These are phyloP conservation scores for Aspergillus glaucus DNA, from an alignment of 2,329 filamentous ascomycete genomes.

Conservation along the genomic window DNA sequence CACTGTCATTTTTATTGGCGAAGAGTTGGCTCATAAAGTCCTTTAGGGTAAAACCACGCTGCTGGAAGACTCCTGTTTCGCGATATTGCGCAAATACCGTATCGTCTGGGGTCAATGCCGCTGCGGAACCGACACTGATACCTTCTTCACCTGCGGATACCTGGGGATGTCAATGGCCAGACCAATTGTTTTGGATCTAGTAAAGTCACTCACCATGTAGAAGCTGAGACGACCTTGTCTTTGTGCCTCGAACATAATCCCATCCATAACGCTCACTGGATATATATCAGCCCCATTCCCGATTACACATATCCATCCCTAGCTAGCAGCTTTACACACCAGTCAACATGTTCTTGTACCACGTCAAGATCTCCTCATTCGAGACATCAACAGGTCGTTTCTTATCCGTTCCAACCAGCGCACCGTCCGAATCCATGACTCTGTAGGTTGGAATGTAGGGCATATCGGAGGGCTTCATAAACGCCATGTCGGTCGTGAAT, in stretches of 20 bases:
- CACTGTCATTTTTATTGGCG: conserved; percentile 72
- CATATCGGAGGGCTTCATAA: conserved; percentile 65
- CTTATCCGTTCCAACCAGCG: conserved; percentile 68
- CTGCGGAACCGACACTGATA: conserved; percentile 81
- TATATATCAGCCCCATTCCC: conserved; percentile 8
- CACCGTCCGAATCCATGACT: conserved; percentile 81
- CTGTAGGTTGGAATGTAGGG: conserved; percentile 84
- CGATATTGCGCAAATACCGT: conserved; percentile 93
- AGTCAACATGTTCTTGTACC: conserved; percentile 61
- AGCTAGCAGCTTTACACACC: conserved; percentile 28
- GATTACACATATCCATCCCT: background rate
- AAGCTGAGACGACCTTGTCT: conserved; percentile 89
- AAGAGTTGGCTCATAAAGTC: conserved; percentile 97
- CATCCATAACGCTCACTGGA: conserved; percentile 75
- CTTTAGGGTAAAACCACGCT: conserved; percentile 77
- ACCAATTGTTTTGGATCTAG: conserved; percentile 6
- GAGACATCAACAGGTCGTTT: conserved; percentile 56
- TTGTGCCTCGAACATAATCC: conserved; percentile 97
- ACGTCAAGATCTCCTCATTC: conserved; percentile 53
- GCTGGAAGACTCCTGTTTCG: conserved; percentile 83
- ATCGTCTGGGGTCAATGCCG: conserved; percentile 74
- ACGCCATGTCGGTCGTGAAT: conserved; percentile 74
- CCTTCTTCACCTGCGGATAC: conserved; percentile 88
- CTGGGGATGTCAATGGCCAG: conserved; percentile 21
- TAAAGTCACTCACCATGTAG: conserved; percentile 67